Evolutionary conservation across 495 filamentous ascomycete genomes (phyloP), one percentile per base, ranked within the genome.

Genomic region (Penicillium mononematosum): DNA sequence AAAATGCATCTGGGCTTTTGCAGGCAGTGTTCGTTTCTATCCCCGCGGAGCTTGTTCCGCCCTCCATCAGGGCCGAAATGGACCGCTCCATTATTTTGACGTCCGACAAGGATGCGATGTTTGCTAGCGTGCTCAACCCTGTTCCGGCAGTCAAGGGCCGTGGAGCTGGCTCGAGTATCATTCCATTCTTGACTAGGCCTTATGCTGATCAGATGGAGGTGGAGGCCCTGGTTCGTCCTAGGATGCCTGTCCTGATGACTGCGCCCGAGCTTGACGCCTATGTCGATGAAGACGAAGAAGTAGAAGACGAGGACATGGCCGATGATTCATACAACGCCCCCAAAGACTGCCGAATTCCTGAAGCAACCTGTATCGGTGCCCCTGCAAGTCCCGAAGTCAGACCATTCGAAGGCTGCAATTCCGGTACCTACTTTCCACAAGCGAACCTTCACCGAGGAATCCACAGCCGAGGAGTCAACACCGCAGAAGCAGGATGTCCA

Each of bases 51-150:
- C 73, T 82, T 62, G 66, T 95, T 22, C 77, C 84, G 14, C 77
- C 82, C 3, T 81, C 86, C 5, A 46, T 88, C 11, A 84, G 92
- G 45, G 78, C 83, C 14, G 80, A 87, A 44, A 83, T 96, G 59
- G 89, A 96, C 66, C 85, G 85, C 43, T 89, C 89, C 1, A 86
- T 90, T 38, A 87, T 96, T 50, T 68, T 96, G 36, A 80, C 75
- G 19, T 72, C 78, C 39, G 78, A 85, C 60, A 86, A 83, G 70
- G 66, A 81, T 25, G 85, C 86, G 11, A 87, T 96, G 81, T 64
- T 91, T 12, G 87, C 91, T 29, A 91, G 89, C 68, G 83, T 91
- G 12, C 72, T 96, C 50, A 88, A 93, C 70, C 89, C 90, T 1
- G 80, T 85, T 53, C 75, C 81, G 14, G 81, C 81, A 36, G 74